Base-by-base conservation (phyloP, 106 monocot species). In the Vanilla planifolia region DNA sequence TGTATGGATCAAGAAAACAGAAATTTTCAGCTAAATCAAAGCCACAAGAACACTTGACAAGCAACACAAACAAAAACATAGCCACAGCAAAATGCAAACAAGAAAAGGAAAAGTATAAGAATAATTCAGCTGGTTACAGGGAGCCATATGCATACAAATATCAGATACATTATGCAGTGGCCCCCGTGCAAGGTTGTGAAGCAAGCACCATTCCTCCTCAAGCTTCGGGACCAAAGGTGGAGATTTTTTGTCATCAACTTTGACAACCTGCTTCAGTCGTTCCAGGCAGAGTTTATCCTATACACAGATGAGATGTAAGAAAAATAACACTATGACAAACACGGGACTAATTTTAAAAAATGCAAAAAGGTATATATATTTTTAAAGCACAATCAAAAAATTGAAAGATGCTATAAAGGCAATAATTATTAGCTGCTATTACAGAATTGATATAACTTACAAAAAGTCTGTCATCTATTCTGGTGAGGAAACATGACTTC, bases 141-240 rank as follows among this genome's bases (percentile, higher is more conserved):
- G 7, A 21, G 5, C 41, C 42, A 42, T 33, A 8, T 40, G 63
- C 86, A 27, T 92, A 92, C 91, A 92, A 59, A 77, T 79, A 43
- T 92, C 86, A 51, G 77, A 68, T 44, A 92, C 60, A 63, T 79
- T 80, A 39, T 73, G 75, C 17, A 92, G 55, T 40, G 91, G 70
- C 68, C 70, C 68, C 46, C 57, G 76, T 48, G 71, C 48, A 58
- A 86, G 77, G 66, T 83, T 82, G 62, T 86, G 91, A 29, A 69
- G 41, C 44, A 56, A 75, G 48, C 91, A 92, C 91, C 91, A 92
- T 64, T 92, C 83, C 45, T 83, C 86, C 72, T 92, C 91, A 73
- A 83, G 66, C 32, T 76, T 61, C 44, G 66, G 0, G 28, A 73
- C 64, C n/a, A 52, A 13, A 51, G 50, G 43, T 39, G 44, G 29